These are phyloP conservation scores for Zancudomyces culisetae DNA, from an alignment of 371 early-diverging fungal species.

Conservation along the genomic window DNA sequence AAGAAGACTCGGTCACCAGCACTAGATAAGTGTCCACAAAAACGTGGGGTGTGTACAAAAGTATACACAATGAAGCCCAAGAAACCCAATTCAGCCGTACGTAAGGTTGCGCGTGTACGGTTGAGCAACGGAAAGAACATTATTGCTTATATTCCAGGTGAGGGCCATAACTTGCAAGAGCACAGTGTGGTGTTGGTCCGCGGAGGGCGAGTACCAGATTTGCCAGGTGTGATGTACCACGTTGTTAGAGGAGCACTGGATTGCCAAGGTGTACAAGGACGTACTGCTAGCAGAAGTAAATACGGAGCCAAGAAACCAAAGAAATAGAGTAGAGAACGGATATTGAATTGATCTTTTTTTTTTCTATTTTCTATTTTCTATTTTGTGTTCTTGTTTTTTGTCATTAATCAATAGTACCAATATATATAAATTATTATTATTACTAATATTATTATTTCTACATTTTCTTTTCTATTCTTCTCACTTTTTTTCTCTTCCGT, in stretches of 20 bases:
- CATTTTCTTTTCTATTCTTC: too few relatives aligned
- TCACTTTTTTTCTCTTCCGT: too few relatives aligned
- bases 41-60: slow-evolving; percentile 85
- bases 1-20: slow-evolving; percentile 67
- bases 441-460: neutral
- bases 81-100: slow-evolving; percentile 99
- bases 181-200: slow-evolving; percentile 88
- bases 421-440: neutral
- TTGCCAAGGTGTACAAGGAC: slow-evolving; percentile 79
- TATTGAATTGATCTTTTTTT: neutral
- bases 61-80: slow-evolving; percentile 96
- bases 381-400: neutral
- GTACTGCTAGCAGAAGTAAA: slow-evolving; percentile 71
- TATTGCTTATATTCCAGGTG: slow-evolving; percentile 91
- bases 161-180: slow-evolving; percentile 95
- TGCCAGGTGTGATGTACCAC: slow-evolving; percentile 94
- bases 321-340: slow-evolving; percentile 10
- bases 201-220: slow-evolving; percentile 84
- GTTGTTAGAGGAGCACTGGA: slow-evolving; percentile 84
- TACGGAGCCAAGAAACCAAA: slow-evolving; percentile 80
- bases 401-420: neutral
- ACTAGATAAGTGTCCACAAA: slow-evolving; percentile 68
- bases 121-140: slow-evolving; percentile 88
- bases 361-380: neutral
- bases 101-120: slow-evolving; percentile 99